Evolutionary conservation across 257 asterid genomes (phyloP).

Genomic region (Cordia subcordata): DNA sequence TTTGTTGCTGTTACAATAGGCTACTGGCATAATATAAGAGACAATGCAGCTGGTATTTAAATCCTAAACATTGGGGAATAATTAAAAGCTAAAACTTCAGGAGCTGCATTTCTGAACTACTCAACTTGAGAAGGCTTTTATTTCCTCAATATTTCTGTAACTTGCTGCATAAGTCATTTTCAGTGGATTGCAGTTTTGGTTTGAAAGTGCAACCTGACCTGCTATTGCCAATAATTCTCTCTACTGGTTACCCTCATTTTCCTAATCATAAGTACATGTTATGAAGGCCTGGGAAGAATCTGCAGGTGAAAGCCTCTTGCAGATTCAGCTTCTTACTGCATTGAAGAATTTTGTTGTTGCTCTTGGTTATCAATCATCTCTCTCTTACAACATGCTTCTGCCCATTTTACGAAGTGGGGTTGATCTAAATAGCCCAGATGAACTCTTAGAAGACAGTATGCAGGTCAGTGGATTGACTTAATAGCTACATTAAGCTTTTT

Average conservation of each 20-base stretch:
- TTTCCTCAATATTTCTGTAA: too few species aligned
- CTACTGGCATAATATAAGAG: too few species aligned
- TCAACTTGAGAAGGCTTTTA: too few species aligned
- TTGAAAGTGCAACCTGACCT: not conserved
- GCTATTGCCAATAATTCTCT: not conserved
- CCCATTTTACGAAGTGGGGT: conserved; percentile 74
- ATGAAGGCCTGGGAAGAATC: conserved; percentile 94
- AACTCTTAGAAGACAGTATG: conserved; percentile 94
- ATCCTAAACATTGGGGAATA: too few species aligned
- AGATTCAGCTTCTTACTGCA: conserved; percentile 96
- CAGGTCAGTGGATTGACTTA: conserved; percentile 46
- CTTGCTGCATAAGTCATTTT: too few species aligned
- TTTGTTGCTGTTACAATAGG: too few species aligned
- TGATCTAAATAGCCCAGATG: conserved; percentile 79
- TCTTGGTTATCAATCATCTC: conserved; percentile 82
- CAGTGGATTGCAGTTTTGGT: too few species aligned
- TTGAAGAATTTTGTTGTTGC: conserved; percentile 83
- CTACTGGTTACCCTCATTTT: conserved; percentile 8
- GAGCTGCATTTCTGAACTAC: too few species aligned
- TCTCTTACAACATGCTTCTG: conserved; percentile 68
- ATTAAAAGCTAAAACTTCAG: too few species aligned
- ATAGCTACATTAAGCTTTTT: not conserved
- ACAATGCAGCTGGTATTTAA: too few species aligned
- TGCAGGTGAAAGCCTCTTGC: conserved; percentile 92
- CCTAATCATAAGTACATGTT: conserved; percentile 16